phyloP scores from a whole-genome alignment of 192 early-diverging fungal species.

The Backusella parvicylindrica region DNA sequence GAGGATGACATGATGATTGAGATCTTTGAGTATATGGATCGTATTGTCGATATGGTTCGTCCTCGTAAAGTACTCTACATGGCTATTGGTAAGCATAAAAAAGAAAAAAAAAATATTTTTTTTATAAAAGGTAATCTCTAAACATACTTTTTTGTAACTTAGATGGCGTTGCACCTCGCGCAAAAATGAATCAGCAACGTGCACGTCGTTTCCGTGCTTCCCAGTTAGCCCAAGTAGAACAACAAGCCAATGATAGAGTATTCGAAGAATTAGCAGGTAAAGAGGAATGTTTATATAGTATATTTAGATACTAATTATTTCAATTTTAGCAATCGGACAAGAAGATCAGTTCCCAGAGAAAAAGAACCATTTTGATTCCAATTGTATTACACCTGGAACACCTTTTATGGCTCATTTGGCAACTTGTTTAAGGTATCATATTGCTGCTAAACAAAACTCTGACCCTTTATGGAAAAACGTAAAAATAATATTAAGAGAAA shows the following conservation, averaged over 20 bases:
- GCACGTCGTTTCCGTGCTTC: constrained; percentile 95
- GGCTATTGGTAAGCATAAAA: constrained; percentile 77
- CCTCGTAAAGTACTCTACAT: constrained; percentile 96
- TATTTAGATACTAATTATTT: not conserved
- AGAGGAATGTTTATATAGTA: not conserved
- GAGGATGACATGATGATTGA: constrained; percentile 96
- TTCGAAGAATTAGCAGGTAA: constrained; percentile 19
- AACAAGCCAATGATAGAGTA: constrained; percentile 61
- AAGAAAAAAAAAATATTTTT: not conserved
- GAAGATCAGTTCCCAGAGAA: constrained; percentile 44
- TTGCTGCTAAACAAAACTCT: constrained; percentile 80
- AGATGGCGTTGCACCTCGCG: constrained; percentile 98
- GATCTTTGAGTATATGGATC: constrained; percentile 95
- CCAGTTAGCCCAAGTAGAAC: constrained; percentile 43
- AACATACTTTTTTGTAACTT: not conserved
- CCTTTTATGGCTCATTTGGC: constrained; percentile 94
- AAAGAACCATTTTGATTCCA: constrained; percentile 83
- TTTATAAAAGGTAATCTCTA: not conserved
- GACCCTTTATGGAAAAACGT: constrained; percentile 84
- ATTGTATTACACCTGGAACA: constrained; percentile 99
- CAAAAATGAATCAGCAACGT: constrained; percentile 99
- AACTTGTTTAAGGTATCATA: constrained; percentile 82
- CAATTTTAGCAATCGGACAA: constrained; percentile 48
- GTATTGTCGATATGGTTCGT: constrained; percentile 88
- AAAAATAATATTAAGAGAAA: not conserved